Percentiles rank a stretch among this genome's conserved stretches.
phyloP scores from a whole-genome alignment of 2,329 filamentous ascomycete species.

The Fusarium compactum region DNA sequence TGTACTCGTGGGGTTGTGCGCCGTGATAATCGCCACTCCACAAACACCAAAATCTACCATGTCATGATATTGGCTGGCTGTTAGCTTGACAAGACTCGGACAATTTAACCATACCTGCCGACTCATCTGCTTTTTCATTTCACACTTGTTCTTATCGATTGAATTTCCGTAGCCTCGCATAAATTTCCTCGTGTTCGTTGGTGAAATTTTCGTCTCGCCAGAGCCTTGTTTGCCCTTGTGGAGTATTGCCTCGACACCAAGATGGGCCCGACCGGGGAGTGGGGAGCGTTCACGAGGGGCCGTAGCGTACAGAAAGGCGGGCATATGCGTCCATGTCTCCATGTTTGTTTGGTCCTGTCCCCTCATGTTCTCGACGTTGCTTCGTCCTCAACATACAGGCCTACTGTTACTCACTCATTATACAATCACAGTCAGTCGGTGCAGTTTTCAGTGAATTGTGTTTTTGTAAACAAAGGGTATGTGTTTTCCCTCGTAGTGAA shows the following conservation, averaged over 20 bases:
- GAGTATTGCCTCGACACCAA: conserved; percentile 18
- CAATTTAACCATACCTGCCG: not conserved
- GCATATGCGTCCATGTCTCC: not conserved
- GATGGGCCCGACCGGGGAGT: not conserved
- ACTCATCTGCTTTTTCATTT: not conserved
- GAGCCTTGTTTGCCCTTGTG: conserved; percentile 47
- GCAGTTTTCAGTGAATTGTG: conserved; percentile 38
- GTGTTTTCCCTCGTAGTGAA: conserved; percentile 47
- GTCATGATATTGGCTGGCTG: not conserved
- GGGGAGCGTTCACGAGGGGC: not conserved
- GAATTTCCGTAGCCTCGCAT: conserved; percentile 44
- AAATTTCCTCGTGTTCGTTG: conserved; percentile 32
- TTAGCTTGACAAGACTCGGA: not conserved
- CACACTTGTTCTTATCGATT: not conserved
- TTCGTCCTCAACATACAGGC: not conserved
- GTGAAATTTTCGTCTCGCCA: conserved; percentile 33
- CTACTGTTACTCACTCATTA: not conserved
- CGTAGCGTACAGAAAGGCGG: not conserved
- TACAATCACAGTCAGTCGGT: not conserved
- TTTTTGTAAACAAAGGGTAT: conserved; percentile 50
- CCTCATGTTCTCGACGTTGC: not conserved
- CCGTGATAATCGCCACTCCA: conserved; percentile 3
- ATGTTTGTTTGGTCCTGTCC: not conserved
- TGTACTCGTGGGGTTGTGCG: not conserved
- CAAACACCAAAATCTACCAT: not conserved